Evolutionary conservation across 2,329 filamentous ascomycete species (phyloP), one percentile per base, ranked within the genome.

Genomic region (Phaeosphaeriaceae sp.): DNA sequence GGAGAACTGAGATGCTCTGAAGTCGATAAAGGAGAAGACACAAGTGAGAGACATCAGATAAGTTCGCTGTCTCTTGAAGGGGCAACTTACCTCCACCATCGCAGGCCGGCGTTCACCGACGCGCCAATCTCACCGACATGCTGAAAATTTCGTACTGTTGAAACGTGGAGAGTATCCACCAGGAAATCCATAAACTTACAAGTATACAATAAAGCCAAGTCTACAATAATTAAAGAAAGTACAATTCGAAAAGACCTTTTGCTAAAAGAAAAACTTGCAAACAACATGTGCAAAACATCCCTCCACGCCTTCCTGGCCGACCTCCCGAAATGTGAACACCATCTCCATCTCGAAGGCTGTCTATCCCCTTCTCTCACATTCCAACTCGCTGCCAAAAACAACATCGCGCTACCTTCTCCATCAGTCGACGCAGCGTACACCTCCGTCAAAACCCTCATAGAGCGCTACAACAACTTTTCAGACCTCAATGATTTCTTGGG

Each of bases 271-370:
- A n/a, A n/a, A n/a, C n/a, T n/a, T n/a, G n/a, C n/a, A n/a, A n/a
- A n/a, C n/a, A n/a, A n/a, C 25, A 69, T 69, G 67, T 66, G 63
- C 49, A 62, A 68, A 58, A 51, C 61, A 19, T 45, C 54, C 13
- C 52, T 63, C 48, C 70, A 71, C 57, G 42, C 55, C 15, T 68
- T 72, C 47, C 57, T 69, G 19, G 56, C 59, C 2, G 60, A 63
- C 40, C 84, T 93, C 27, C 91, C 91, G 62, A 93, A 93, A 81
- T 91, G 89, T 78, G 91, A 94, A 75, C 91, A 93, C 72, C 91
- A 93, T 78, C 85, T 93, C 53, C 91, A 94, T 73, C 83, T 94
- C 33, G 91, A 93, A 77, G 91, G 91, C 54, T 89, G 89, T 13
- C 83, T 94, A 40, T 87, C 88, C 42, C 89, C 91, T 1, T 79